Evolutionary conservation across 2,329 filamentous ascomycete genomes (phyloP), one percentile per base, ranked within the genome.

Genomic region (Truncatella angustata): DNA sequence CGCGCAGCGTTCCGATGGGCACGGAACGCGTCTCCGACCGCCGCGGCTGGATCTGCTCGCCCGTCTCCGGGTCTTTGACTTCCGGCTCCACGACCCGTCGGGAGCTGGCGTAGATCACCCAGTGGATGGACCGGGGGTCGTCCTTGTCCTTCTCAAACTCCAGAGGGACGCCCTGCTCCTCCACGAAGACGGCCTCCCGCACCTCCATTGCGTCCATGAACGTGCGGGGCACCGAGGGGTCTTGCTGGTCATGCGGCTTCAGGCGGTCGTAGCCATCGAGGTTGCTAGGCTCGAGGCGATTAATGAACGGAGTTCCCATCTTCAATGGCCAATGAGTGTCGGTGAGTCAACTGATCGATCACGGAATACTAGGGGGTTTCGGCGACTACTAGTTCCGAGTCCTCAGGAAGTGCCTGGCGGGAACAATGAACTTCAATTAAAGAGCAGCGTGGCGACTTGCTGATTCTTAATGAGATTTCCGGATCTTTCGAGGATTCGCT

Each of bases 131-230:
- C 32, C 89, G 81, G 1, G 79, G 59, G 67, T 97, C 93, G 66
- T 97, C 91, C 1, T 78, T 73, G 73, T 97, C 93, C 58, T 90
- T 79, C 68, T 97, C 92, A 58, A 84, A 82, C 34, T 87, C 83
- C 1, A 84, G 69, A 0, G 80, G 75, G 12, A 84, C 73, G 0
- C 69, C 60, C 61, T 87, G 84, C 62, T 87, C 85, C 6, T 71
- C 34, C 21, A 87, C 79, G 60, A 85, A 87, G 49, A 88, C 84
- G 16, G 69, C 62, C 54, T 82, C 73, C 32, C 85, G 81, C 39
- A 88, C 78, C 49, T 72, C 68, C 82, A 87, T 86, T 56, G 82
- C 82, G 58, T 86, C 82, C 44, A 80, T 68, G 68, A 91, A 90
- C 36, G 75, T 61, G 26, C 69, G 63, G 0, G 86, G 80, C 55